Base-by-base conservation (phyloP, 1,284 basidiomycete genomes). In the Megacollybia platyphylla region DNA sequence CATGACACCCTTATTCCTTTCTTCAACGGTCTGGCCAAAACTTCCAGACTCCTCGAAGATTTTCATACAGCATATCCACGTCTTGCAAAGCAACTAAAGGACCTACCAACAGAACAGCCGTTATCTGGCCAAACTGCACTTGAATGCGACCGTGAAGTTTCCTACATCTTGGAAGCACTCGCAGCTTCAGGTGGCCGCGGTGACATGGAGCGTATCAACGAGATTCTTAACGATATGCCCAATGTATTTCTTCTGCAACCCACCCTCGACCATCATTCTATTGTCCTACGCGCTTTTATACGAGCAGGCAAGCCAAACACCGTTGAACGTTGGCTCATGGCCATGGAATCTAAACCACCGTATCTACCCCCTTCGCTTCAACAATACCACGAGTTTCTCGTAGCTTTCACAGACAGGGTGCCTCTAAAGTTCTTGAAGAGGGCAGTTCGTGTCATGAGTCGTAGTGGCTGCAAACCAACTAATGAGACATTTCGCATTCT, bases 321-420 rank as follows among this genome's bases (percentile, higher is more conserved):
- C n/a, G 60, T 70, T 30, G 51, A 63, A 28, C 56, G 61, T 18
- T 78, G 79, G 70, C 54, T 83, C 2, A 52, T 51, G 36, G 58
- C 57, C 17, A 72, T 79, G 63, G 62, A 67, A 9, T 56, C 58
- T 34, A 68, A 68, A 39, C 63, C 74, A 2, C 69, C 67, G 7
- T 51, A 64, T 30, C 49, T 65, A 32, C 54, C 48, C 5, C 72
- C 73, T 0, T 64, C 67, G n/a, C 55, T 65, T 24, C 59, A 68
- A n/a, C 73, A 76, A 45, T 76, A 73, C 60, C 68, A 76, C 47
- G 46, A 64, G 5, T 64, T 79, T 45, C 55, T 81, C 18, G 58
- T 67, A 29, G 55, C 62, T 10, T 71, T 65, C 48, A 54, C 61
- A 20, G 54, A 62, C 39, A 54, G 60, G 24, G 54, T 60, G 5